phyloP scores from a whole-genome alignment of 352 stramenopile species.

The Phytophthora kernoviae region DNA sequence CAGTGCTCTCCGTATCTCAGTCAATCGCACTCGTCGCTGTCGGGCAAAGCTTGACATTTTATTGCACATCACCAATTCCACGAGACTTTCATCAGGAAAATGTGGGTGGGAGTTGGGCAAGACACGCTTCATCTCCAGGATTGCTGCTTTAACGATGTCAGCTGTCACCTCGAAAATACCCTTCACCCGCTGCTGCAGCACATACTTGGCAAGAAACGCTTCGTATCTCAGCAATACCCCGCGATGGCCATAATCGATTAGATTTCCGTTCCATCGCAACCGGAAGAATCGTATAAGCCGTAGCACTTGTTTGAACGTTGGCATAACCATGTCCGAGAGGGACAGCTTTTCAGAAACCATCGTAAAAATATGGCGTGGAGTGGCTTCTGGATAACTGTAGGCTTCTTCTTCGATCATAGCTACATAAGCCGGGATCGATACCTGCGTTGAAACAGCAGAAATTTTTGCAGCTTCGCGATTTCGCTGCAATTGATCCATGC shows the following conservation, averaged over 20 bases:
- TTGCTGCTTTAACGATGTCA: constrained; percentile 20
- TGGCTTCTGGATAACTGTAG: constrained; percentile 44
- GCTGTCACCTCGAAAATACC: constrained; percentile 20
- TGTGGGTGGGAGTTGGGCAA: constrained; percentile 49
- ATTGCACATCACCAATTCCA: constrained; percentile 41
- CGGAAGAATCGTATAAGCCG: constrained; percentile 42
- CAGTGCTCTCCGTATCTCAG: constrained; percentile 55
- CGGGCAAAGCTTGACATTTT: constrained; percentile 43
- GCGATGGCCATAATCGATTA: constrained; percentile 36
- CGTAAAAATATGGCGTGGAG: constrained; percentile 47
- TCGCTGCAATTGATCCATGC: constrained; percentile 1
- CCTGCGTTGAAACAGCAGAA: constrained; percentile 5
- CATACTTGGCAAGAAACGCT: constrained; percentile 48
- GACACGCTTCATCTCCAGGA: constrained; percentile 57
- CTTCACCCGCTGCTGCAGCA: constrained; percentile 36
- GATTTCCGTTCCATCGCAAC: constrained; percentile 42
- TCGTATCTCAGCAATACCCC: constrained; percentile 67
- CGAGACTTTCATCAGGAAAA: constrained; percentile 46
- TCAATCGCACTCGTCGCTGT: constrained; percentile 42
- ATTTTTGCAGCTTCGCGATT: constrained; percentile 31
- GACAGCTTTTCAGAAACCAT: constrained; percentile 41
- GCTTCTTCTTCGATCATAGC: constrained; percentile 61
- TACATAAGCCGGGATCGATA: constrained; percentile 54
- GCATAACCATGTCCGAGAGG: constrained; percentile 43
- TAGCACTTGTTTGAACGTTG: constrained; percentile 48